Conservation (phyloP, 192 early-diverging fungal genomes). For the Gigaspora rosea region DNA sequence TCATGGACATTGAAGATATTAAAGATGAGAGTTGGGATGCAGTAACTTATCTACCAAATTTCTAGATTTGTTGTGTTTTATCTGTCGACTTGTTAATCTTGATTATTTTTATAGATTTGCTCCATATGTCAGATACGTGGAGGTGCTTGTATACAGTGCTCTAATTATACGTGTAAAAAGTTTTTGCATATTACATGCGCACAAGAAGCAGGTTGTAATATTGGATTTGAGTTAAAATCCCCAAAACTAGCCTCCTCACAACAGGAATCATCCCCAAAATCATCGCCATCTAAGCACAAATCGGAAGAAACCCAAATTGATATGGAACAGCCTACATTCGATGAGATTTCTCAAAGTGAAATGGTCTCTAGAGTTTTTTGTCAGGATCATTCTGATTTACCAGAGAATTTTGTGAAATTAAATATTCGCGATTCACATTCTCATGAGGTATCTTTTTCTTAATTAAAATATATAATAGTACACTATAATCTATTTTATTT, state of each 20-base stretch:
- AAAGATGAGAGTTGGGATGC: constrained; percentile 39
- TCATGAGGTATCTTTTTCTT: not conserved
- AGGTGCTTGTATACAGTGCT: constrained; percentile 48
- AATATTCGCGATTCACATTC: not conserved
- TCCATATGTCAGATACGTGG: constrained; percentile 37
- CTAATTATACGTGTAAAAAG: constrained; percentile 42
- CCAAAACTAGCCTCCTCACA: not conserved
- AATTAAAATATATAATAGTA: not conserved
- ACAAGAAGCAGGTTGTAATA: constrained; percentile 38
- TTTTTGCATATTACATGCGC: constrained; percentile 55
- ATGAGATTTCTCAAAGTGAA: not conserved
- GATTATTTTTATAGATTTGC: constrained; percentile 35
- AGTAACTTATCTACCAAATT: not conserved
- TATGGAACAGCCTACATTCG: not conserved
- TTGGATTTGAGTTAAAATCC: constrained; percentile 50
- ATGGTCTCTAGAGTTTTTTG: not conserved
- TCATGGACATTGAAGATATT: constrained; percentile 53
- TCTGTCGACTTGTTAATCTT: not conserved
- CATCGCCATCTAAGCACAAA: not conserved
- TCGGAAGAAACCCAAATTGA: not conserved
- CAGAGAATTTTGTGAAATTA: not conserved
- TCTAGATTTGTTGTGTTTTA: not conserved
- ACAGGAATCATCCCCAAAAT: not conserved
- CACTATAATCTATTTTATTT: not conserved
- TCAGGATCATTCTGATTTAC: not conserved